These are phyloP conservation scores for Neofusicoccum kwambonambiense DNA, from an alignment of 2,329 filamentous ascomycete species.

Conservation along the genomic window DNA sequence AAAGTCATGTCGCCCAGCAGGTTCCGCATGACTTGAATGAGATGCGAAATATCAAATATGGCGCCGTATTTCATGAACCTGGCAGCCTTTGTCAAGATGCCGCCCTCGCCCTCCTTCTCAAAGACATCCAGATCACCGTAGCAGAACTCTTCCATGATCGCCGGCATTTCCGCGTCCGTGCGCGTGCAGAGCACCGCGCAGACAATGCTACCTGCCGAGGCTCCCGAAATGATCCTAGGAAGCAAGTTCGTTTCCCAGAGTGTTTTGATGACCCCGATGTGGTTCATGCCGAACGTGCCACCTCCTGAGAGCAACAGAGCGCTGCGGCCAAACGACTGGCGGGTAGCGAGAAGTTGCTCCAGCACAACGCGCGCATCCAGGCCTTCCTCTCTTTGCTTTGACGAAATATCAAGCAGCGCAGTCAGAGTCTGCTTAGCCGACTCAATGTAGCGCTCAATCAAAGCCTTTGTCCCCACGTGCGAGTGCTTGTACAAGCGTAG, in stretches of 20 bases:
- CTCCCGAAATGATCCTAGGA: conserved; percentile 82
- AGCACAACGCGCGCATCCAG: conserved; percentile 61
- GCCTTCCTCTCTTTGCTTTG: conserved; percentile 46
- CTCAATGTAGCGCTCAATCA: conserved; percentile 85
- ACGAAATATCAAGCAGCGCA: conserved; percentile 64
- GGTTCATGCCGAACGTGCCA: conserved; percentile 87
- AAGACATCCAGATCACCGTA: conserved; percentile 82
- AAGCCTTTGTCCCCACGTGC: conserved; percentile 78
- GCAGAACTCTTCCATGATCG: conserved; percentile 67
- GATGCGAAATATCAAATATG: conserved; percentile 79
- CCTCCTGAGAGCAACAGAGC: conserved; percentile 81
- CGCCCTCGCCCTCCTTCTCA: conserved; percentile 62
- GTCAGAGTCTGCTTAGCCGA: conserved; percentile 74
- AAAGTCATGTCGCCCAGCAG: conserved; percentile 90
- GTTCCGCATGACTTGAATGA: conserved; percentile 76
- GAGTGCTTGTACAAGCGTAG: conserved; percentile 79
- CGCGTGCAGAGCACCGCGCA: conserved; percentile 75
- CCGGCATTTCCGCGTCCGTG: conserved; percentile 75
- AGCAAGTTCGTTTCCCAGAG: conserved; percentile 73
- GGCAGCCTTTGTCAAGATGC: conserved; percentile 66
- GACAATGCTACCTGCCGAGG: conserved; percentile 85
- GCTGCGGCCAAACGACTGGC: conserved; percentile 81
- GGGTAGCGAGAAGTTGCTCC: conserved; percentile 68
- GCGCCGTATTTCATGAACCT: conserved; percentile 78
- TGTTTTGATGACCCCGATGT: conserved; percentile 82